These are phyloP conservation scores for Cryptosporidium ubiquitum DNA, from an alignment of 169 alveolate genomes.

Conservation along the genomic window DNA sequence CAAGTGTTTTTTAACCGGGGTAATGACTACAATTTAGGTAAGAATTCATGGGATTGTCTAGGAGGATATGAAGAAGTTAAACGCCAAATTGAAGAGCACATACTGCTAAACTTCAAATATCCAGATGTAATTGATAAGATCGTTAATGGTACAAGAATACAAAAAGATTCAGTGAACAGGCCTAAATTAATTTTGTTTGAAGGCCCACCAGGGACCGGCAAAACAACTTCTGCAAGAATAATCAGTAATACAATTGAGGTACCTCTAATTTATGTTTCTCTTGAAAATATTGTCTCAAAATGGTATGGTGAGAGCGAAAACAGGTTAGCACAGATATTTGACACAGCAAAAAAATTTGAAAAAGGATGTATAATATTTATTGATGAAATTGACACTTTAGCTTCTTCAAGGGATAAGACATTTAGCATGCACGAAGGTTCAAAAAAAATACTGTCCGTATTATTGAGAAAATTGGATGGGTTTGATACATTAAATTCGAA, in stretches of 20 bases:
- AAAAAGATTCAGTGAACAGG: constrained; percentile 84
- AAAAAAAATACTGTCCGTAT: constrained; percentile 85
- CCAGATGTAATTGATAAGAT: constrained; percentile 87
- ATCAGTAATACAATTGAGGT: constrained; percentile 83
- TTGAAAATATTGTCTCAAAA: constrained; percentile 87
- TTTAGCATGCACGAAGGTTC: constrained; percentile 88
- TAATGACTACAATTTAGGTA: not conserved
- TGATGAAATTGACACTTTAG: constrained; percentile 89
- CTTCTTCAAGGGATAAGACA: constrained; percentile 83
- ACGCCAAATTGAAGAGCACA: constrained; percentile 88
- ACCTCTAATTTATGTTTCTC: constrained; percentile 88
- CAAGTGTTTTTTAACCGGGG: constrained; percentile 29
- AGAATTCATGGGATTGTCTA: constrained; percentile 83
- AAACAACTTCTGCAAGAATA: constrained; percentile 91
- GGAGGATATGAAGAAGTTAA: constrained; percentile 89
- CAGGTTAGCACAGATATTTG: constrained; percentile 85
- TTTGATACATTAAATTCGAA: constrained; percentile 85
- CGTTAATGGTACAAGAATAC: constrained; percentile 83
- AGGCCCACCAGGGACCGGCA: constrained; percentile 94
- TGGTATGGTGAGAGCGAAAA: constrained; percentile 90
- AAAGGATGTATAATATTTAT: constrained; percentile 86
- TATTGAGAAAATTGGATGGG: constrained; percentile 86
- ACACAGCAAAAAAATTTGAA: constrained; percentile 79
- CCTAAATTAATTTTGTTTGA: constrained; percentile 89
- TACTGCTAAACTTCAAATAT: constrained; percentile 82